phyloP scores from a whole-genome alignment of 1,284 basidiomycete species.

The Cryptococcus sp. region DNA sequence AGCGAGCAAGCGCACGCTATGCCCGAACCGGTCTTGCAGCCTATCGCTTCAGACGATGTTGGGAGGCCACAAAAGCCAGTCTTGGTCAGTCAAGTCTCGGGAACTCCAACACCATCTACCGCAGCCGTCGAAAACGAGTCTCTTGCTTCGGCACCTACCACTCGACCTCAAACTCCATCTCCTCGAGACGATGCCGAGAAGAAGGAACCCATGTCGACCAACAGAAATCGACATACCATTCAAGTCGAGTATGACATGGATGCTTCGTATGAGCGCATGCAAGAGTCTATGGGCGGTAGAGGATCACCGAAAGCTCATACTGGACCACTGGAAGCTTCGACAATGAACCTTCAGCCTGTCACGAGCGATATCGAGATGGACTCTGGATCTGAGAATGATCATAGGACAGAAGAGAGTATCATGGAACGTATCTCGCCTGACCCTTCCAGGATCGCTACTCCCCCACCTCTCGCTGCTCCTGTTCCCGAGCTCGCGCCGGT shows the following conservation, averaged over 20 bases:
- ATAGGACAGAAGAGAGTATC: slow-evolving; percentile 9
- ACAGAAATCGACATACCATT: slow-evolving; percentile 71
- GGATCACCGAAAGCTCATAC: slow-evolving; percentile 7
- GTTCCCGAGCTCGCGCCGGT: slow-evolving; percentile 1
- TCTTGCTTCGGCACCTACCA: neutral
- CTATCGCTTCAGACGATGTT: neutral
- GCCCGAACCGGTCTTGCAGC: neutral
- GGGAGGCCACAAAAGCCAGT: neutral
- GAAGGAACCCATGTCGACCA: slow-evolving; percentile 32
- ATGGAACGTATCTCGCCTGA: slow-evolving; percentile 9
- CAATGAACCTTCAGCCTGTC: slow-evolving; percentile 4
- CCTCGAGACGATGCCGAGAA: slow-evolving; percentile 6
- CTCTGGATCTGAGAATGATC: slow-evolving; percentile 20
- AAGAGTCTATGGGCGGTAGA: slow-evolving; percentile 12
- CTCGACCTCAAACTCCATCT: neutral
- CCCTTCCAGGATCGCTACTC: slow-evolving; percentile 5
- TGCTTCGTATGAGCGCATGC: slow-evolving; percentile 32
- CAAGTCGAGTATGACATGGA: slow-evolving; percentile 77
- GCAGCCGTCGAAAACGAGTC: slow-evolving; percentile 17
- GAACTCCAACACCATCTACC: neutral
- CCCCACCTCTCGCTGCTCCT: neutral
- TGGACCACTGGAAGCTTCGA: slow-evolving; percentile 1
- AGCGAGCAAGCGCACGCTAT: slow-evolving; percentile 3
- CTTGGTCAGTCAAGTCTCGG: neutral
- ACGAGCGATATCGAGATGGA: slow-evolving; percentile 30